A percentile compares a stretch with the other conserved stretches of the same genome.
Conservation (phyloP, 768 basidiomycete genomes). For the Rhodosporidiobolus sp. region DNA sequence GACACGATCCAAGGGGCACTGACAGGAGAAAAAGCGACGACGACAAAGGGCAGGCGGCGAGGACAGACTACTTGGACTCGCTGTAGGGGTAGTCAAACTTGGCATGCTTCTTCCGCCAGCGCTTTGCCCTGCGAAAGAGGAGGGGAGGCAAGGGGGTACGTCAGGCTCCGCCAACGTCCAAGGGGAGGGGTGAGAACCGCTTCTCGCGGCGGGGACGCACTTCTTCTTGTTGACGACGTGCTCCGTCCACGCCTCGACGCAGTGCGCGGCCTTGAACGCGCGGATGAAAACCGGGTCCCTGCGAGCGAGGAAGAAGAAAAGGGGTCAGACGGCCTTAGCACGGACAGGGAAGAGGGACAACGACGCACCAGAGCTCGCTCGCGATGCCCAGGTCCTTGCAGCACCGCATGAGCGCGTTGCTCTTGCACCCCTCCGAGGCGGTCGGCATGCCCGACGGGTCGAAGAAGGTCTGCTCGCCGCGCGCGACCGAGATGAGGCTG, state of each 20-base stretch:
- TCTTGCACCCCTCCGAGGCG: slow-evolving; percentile 90
- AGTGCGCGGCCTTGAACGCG: slow-evolving; percentile 79
- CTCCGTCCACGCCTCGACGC: slow-evolving; percentile 80
- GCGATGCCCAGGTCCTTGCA: slow-evolving; percentile 95
- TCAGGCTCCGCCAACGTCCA: too few relatives aligned
- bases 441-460: slow-evolving; percentile 85
- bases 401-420: slow-evolving; percentile 94
- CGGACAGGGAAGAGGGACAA: neutral
- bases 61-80: slow-evolving; percentile 52
- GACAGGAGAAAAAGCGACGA: neutral
- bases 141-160: neutral
- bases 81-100: slow-evolving; percentile 80
- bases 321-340: neutral
- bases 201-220: slow-evolving; percentile 55
- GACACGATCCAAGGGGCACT: too few relatives aligned
- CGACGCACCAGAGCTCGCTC: slow-evolving; percentile 84
- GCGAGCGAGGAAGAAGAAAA: neutral
- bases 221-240: slow-evolving; percentile 83
- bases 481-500: slow-evolving; percentile 82
- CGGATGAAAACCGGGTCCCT: slow-evolving; percentile 97
- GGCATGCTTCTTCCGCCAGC: slow-evolving; percentile 49
- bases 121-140: slow-evolving; percentile 24
- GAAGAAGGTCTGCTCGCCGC: slow-evolving; percentile 96
- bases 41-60: neutral
- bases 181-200: neutral